Evolutionary conservation across 305 asterid species (phyloP).

Genomic region (Solanum hybrid): DNA sequence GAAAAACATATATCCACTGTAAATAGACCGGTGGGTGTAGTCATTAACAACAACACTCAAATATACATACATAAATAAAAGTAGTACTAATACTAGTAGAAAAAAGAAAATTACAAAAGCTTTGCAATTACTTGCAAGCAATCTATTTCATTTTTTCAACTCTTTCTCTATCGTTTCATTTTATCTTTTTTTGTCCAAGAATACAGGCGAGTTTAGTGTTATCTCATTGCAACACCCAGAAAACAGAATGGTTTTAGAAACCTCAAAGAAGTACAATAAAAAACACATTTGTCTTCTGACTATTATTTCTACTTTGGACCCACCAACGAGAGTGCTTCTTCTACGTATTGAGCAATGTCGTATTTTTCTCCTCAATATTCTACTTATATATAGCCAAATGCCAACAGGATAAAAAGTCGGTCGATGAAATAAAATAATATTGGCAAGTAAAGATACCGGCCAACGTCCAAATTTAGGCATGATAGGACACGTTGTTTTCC

Average conservation of each 20-base stretch:
- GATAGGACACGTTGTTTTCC: slow-evolving; percentile 14
- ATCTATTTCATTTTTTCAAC: neutral
- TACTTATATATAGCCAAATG: neutral
- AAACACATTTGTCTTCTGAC: slow-evolving; percentile 3
- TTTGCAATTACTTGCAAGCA: slow-evolving; percentile 5
- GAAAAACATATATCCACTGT: neutral
- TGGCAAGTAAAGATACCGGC: slow-evolving; percentile 18
- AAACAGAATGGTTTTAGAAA: neutral
- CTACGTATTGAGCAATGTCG: slow-evolving; percentile 27
- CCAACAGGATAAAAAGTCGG: slow-evolving; percentile 26
- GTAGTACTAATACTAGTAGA: neutral
- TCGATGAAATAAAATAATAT: slow-evolving; percentile 4
- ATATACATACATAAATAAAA: neutral
- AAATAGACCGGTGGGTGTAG: neutral
- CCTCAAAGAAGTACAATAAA: neutral
- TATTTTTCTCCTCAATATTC: neutral
- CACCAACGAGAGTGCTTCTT: slow-evolving; percentile 11
- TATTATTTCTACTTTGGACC: neutral
- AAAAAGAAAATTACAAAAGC: neutral
- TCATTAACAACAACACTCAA: neutral
- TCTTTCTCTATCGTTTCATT: neutral
- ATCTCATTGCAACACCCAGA: neutral
- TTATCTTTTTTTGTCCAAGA: neutral
- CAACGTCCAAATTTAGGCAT: slow-evolving; percentile 31
- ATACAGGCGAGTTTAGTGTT: slow-evolving; percentile 7